Evolutionary conservation across 2,329 filamentous ascomycete genomes (phyloP).

Genomic region (Diaporthe longicolla): DNA sequence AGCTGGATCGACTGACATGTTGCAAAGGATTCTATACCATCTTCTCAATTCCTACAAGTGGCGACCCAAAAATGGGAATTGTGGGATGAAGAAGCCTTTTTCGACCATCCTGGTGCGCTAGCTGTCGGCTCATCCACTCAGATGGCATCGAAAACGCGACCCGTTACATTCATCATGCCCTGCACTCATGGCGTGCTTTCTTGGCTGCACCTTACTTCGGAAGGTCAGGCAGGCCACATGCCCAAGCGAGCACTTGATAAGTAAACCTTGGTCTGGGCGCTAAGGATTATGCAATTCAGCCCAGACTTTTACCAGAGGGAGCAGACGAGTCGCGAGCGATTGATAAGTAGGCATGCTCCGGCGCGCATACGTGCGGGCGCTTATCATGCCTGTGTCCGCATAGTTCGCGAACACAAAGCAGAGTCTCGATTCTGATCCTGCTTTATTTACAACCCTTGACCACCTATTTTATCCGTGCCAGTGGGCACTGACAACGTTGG

Average conservation of each 20-base stretch:
- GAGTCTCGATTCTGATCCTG: neutral
- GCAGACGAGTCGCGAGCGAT: conserved; percentile 4
- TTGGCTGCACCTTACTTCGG: conserved; percentile 31
- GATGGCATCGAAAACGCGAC: neutral
- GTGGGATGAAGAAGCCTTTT: neutral
- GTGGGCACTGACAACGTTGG: neutral
- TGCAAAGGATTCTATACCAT: neutral
- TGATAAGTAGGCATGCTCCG: conserved; percentile 9
- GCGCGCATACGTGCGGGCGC: neutral
- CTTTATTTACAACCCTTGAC: neutral
- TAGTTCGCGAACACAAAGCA: neutral
- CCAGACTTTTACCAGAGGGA: conserved; percentile 15
- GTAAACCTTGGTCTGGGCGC: conserved; percentile 18
- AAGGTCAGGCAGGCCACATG: conserved; percentile 12
- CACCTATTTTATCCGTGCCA: neutral
- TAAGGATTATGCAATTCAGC: conserved; percentile 31
- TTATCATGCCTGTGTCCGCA: conserved; percentile 1
- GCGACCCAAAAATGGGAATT: neutral
- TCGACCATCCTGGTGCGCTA: neutral
- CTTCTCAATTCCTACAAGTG: neutral
- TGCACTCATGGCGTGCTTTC: conserved; percentile 29
- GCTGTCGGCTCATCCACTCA: neutral
- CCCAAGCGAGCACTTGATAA: conserved; percentile 26
- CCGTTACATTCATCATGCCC: conserved; percentile 28
- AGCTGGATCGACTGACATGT: neutral